Base-by-base conservation (phyloP, 2,329 filamentous ascomycete genomes). In the Pestalotiopsis sp. region DNA sequence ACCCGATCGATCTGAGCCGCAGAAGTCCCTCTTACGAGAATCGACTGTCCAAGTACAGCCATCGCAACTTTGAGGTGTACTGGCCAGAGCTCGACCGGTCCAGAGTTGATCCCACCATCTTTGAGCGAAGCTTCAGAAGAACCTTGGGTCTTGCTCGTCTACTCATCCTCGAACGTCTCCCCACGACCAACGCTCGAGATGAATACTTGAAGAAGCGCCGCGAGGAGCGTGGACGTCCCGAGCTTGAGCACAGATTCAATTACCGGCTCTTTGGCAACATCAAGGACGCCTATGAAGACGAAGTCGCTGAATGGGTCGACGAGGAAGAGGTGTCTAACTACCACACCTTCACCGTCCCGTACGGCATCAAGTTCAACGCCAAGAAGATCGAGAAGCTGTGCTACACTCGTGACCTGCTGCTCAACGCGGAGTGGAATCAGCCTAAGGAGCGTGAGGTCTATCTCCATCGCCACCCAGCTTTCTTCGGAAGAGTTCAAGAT, bases 21-120 rank as follows among this genome's bases (percentile, higher is more conserved):
- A 89, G 94, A 57, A 95, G 92, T 20, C 93, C 93, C 0, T 96
- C 93, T 0, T 97, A 97, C 73, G 94, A 97, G 76, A 97, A 93
- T 72, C 90, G 94, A 11, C 85, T 97, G 13, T 93, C 92, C 17
- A 97, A 97, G 78, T 95, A 97, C 78, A 92, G 92, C 14, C 92
- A 92, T 75, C 86, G 93, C 58, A 93, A 93, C 17, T 97, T 97
- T 72, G 94, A 97, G 79, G 88, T 95, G 0, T 92, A 92, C 77
- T 97, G 93, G 90, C 86, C 91, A 1, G 84, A 89, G 11, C 84
- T 97, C 14, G 91, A 96, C 70, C 88, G 93, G 20, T 87, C 88
- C n/a, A 87, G 88, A 12, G 83, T 97, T 66, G 93, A 97, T 73
- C 94, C 94, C 4, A 97, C 93, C 25, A 94, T 97, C 63, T 97